Evolutionary conservation across 2,329 filamentous ascomycete species (phyloP).

Genomic region (Fusarium sp.): DNA sequence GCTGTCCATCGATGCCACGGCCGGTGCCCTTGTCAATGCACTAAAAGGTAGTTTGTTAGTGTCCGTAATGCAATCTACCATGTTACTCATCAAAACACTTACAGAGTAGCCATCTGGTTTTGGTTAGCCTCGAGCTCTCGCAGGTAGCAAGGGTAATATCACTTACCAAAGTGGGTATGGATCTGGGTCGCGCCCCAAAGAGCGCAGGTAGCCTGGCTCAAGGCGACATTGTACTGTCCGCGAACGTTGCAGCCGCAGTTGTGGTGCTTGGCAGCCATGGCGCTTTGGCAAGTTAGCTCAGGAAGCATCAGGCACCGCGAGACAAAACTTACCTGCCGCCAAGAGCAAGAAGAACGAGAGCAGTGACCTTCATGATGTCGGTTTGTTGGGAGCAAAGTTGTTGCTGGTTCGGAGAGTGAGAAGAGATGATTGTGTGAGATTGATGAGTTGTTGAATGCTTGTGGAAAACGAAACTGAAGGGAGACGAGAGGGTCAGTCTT

Average conservation of each 20-base stretch:
- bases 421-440: neutral
- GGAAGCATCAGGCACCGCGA: neutral
- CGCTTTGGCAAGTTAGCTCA: neutral
- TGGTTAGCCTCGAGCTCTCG: neutral
- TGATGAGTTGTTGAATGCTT: neutral
- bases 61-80: accelerated
- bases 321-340: neutral
- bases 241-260: constrained; percentile 30
- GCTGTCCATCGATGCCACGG: constrained; percentile 24
- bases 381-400: neutral
- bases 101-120: constrained; percentile 22
- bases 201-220: constrained; percentile 12
- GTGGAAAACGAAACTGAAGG: neutral
- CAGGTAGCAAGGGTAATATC: neutral
- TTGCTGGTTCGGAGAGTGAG: neutral
- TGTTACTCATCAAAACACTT: accelerated
- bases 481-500: neutral
- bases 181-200: constrained; percentile 22
- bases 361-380: neutral
- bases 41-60: neutral
- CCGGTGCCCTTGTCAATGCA: constrained; percentile 21
- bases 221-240: constrained; percentile 7
- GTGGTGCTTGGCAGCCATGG: constrained; percentile 3
- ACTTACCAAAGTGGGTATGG: constrained; percentile 9
- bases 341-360: neutral